phyloP scores from a whole-genome alignment of 345 rosid species.

The Citrus maxima region DNA sequence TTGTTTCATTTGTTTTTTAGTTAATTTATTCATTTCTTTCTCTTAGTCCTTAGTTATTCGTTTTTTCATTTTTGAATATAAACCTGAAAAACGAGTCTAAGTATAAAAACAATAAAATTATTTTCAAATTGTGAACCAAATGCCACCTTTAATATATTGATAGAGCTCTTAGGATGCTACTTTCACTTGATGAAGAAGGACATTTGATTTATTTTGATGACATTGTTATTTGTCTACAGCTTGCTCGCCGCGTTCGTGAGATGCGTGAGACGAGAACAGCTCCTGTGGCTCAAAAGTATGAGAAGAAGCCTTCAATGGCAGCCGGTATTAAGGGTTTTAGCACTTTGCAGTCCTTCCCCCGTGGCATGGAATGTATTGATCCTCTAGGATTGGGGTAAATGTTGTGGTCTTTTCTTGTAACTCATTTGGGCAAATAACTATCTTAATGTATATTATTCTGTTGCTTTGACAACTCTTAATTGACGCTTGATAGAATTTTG shows the following conservation, averaged over 20 bases:
- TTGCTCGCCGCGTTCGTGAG: constrained; percentile 87
- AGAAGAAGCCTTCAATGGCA: constrained; percentile 49
- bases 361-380: constrained; percentile 96
- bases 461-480: too few relatives aligned
- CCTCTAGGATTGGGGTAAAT: constrained; percentile 90
- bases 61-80: background rate
- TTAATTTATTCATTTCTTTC: background rate
- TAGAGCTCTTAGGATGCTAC: background rate
- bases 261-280: constrained; percentile 91
- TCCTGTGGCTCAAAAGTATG: constrained; percentile 72
- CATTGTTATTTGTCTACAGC: constrained; percentile 47
- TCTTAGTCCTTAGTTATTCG: background rate
- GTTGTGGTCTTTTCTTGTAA: background rate
- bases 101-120: background rate
- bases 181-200: background rate
- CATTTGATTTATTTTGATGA: background rate
- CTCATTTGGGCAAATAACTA: background rate
- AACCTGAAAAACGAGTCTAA: background rate
- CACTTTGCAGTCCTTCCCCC: constrained; percentile 77
- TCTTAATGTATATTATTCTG: background rate
- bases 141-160: background rate
- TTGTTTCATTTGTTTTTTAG: background rate
- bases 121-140: background rate
- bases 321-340: constrained; percentile 46
- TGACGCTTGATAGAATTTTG: background rate